Evolutionary conservation across 805 yeast genomes (phyloP).

Genomic region (Wickerhamia fluorescens): DNA sequence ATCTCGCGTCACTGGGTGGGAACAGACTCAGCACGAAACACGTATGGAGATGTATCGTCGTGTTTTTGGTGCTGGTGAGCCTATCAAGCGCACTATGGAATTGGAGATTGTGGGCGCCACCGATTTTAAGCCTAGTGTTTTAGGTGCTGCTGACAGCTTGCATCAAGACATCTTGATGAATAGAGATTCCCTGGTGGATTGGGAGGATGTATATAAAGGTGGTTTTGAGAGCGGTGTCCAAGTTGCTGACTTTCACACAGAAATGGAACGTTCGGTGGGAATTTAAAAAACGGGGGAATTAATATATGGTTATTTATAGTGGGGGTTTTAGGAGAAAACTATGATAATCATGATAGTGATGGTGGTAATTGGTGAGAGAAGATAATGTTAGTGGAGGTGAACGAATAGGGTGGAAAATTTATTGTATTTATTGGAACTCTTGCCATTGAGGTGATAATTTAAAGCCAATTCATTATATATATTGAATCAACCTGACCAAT

Average conservation of each 20-base stretch:
- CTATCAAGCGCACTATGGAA: conserved; percentile 89
- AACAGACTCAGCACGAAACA: conserved; percentile 59
- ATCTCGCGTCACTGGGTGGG: conserved; percentile 71
- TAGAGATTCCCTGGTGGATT: conserved; percentile 71
- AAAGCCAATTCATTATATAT: too few species aligned
- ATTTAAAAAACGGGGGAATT: conserved; percentile 22
- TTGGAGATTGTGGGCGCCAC: conserved; percentile 61
- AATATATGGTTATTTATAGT: too few species aligned
- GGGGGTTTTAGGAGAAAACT: too few species aligned
- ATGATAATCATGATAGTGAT: too few species aligned
- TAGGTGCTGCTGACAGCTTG: conserved; percentile 53
- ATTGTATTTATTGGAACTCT: too few species aligned
- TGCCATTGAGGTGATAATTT: too few species aligned
- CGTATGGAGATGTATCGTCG: conserved; percentile 75
- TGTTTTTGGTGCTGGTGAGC: conserved; percentile 88
- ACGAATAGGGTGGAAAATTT: too few species aligned
- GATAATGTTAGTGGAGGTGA: too few species aligned
- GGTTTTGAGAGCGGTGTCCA: conserved; percentile 36
- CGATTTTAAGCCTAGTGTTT: conserved; percentile 57
- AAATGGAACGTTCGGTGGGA: conserved; percentile 61
- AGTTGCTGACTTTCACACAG: conserved; percentile 58
- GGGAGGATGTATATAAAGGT: conserved; percentile 89
- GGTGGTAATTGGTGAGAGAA: too few species aligned
- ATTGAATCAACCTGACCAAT: too few species aligned
- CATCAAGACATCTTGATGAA: conserved; percentile 76